These are phyloP conservation scores for Astrocystis sublimbata DNA, from an alignment of 495 filamentous ascomycete genomes.

Conservation along the genomic window DNA sequence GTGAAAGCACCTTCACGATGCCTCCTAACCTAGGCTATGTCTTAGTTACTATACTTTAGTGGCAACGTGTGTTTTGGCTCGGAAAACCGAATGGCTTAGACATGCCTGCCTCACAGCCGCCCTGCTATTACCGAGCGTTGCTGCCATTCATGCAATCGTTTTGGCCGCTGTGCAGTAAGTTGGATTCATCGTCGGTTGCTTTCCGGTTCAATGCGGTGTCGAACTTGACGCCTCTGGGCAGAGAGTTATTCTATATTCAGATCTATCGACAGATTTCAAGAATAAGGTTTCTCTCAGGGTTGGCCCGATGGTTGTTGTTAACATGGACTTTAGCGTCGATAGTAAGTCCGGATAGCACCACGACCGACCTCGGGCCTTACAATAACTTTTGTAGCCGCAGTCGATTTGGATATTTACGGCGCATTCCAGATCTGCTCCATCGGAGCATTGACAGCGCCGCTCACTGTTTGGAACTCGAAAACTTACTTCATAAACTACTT, in stretches of 20 bases:
- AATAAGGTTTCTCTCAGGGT: no score
- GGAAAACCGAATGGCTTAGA: slow-evolving; percentile 59
- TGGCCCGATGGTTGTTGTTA: no score
- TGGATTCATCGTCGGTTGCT: no score
- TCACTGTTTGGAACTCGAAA: slow-evolving; percentile 54
- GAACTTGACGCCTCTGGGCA: background rate
- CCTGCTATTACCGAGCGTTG: slow-evolving; percentile 61
- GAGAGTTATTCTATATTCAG: background rate
- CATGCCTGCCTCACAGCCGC: slow-evolving; percentile 60
- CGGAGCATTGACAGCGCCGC: slow-evolving; percentile 59
- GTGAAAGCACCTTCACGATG: background rate
- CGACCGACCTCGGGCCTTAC: background rate
- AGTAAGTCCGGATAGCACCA: slow-evolving; percentile 36
- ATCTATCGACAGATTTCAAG: background rate
- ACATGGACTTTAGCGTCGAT: slow-evolving; percentile 29
- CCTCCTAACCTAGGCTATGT: background rate
- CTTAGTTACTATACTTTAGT: slow-evolving; percentile 60
- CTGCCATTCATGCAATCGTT: slow-evolving; percentile 60
- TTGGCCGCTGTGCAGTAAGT: slow-evolving; percentile 51
- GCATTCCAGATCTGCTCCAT: slow-evolving; percentile 65
- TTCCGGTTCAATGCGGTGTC: no score
- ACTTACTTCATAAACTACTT: slow-evolving; percentile 67
- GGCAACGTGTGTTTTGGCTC: slow-evolving; percentile 58
- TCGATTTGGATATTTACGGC: slow-evolving; percentile 67
- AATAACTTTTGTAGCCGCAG: slow-evolving; percentile 41